Base-by-base conservation (phyloP, 2,329 filamentous ascomycete genomes). In the Zymoseptoria pseudotritici region DNA sequence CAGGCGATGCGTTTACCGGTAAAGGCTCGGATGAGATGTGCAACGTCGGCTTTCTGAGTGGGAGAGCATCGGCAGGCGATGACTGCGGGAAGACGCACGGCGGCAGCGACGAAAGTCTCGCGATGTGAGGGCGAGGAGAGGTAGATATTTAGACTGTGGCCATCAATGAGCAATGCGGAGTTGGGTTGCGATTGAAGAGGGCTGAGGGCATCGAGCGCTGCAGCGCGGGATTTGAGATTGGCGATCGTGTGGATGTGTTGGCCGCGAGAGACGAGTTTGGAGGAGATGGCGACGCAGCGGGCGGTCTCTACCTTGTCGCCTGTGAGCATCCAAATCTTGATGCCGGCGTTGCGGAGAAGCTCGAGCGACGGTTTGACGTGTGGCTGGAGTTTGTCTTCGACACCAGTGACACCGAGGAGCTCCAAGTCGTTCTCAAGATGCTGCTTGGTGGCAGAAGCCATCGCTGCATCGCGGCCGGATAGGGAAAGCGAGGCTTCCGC, bases 241-340 rank as follows among this genome's bases (percentile, higher is more conserved):
- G 89, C 83, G 51, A 99, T 88, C 0, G 93, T 97, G 76, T 97
- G 91, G 63, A 99, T 96, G 73, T 93, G 94, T 75, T 99, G 95
- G 1, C 93, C 93, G 63, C 94, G 83, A 3, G 91, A 88, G 13
- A 99, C 94, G 6, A 99, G 83, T 74, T 97, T 97, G 29, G 93
- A 92, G 70, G 89, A 95, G 51, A 99, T 89, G 1, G 94, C 95
- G 11, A 99, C 93, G 75, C 94, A 99, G 42, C 94, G 87, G 17
- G 94, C 94, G 13, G 94, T 99, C 76, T 99, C 94, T 2, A 99
- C 90, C 76, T 99, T 99, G 80, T 99, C 94, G 53, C 94, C 94
- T 0, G 94, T 99, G 72, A 99, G 80, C 94, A 99, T 99, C 94
- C 94, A 99, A 55, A 99, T 97, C 75, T 97, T 97, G 77, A 99